These are phyloP conservation scores for Postia placenta DNA, from an alignment of 768 basidiomycete genomes.

Conservation along the genomic window DNA sequence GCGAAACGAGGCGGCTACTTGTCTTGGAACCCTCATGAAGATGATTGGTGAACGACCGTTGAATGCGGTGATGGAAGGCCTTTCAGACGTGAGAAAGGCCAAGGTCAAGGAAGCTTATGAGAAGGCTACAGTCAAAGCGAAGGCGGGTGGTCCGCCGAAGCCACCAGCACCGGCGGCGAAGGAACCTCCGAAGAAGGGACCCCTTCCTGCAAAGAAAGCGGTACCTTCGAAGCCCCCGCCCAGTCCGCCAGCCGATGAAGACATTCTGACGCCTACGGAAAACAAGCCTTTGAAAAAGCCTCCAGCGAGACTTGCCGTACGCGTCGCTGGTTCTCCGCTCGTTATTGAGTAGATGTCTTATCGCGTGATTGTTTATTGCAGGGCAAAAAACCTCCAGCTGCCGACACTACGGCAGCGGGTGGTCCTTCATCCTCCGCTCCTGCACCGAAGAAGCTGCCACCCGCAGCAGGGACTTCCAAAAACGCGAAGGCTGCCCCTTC, in stretches of 20 bases:
- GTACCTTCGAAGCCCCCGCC: slow-evolving; percentile 18
- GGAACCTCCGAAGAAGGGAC: slow-evolving; percentile 32
- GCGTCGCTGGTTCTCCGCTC: slow-evolving; percentile 9
- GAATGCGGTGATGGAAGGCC: slow-evolving; percentile 76
- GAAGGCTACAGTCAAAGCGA: slow-evolving; percentile 88
- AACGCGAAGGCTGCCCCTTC: slow-evolving; percentile 43
- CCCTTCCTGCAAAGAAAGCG: slow-evolving; percentile 28
- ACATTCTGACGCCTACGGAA: slow-evolving; percentile 20
- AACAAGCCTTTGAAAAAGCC: slow-evolving; percentile 48
- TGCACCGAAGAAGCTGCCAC: slow-evolving; percentile 39
- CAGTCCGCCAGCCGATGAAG: slow-evolving; percentile 28
- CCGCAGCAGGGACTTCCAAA: slow-evolving; percentile 32
- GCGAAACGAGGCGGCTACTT: slow-evolving; percentile 82
- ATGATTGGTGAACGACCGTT: slow-evolving; percentile 93
- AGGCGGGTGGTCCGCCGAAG: slow-evolving; percentile 53
- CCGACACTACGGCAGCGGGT: slow-evolving; percentile 19
- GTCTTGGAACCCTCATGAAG: slow-evolving; percentile 89
- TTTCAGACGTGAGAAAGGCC: slow-evolving; percentile 81
- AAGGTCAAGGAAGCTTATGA: slow-evolving; percentile 95
- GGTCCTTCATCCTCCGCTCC: slow-evolving; percentile 18
- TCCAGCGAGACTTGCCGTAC: slow-evolving; percentile 40
- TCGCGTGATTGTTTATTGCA: slow-evolving; percentile 14
- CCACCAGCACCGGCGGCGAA: slow-evolving; percentile 24
- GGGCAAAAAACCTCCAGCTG: slow-evolving; percentile 49
- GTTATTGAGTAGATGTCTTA: neutral